A percentile compares a stretch with the other conserved stretches of the same genome.
These are phyloP conservation scores for Conringia planisiliqua DNA, from an alignment of 345 rosid genomes.

Conservation along the genomic window DNA sequence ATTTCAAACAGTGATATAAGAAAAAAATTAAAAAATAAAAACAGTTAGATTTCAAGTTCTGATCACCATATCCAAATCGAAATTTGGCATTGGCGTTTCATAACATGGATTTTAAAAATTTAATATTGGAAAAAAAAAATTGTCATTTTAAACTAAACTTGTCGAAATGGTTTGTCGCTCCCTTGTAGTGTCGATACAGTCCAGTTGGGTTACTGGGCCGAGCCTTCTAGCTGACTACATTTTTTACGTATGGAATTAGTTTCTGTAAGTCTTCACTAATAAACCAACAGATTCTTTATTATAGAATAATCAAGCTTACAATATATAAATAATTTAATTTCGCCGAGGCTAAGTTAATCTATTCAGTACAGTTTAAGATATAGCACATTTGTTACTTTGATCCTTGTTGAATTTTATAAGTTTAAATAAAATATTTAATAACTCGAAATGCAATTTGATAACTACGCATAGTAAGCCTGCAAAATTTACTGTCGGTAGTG, in stretches of 20 bases:
- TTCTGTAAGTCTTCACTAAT: not conserved
- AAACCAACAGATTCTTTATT: not conserved
- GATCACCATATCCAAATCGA: too few relatives aligned
- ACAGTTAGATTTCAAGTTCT: too few relatives aligned
- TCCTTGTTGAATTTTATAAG: not conserved
- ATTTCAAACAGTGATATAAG: too few relatives aligned
- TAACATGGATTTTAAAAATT: not conserved
- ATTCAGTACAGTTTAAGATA: not conserved
- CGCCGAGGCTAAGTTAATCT: not conserved
- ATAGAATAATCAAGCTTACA: too few relatives aligned
- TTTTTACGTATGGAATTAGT: not conserved
- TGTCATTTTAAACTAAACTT: not conserved
- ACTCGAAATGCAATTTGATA: not conserved
- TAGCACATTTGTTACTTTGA: not conserved
- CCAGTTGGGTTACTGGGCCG: slow-evolving; percentile 4
- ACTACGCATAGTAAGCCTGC: not conserved
- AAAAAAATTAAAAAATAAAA: too few relatives aligned
- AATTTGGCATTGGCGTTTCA: not conserved
- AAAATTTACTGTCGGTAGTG: slow-evolving; percentile 17
- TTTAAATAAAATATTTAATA: not conserved
- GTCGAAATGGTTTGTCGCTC: too few relatives aligned
- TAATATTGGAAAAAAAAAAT: not conserved
- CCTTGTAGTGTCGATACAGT: not conserved
- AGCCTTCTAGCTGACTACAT: not conserved
- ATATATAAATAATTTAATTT: too few relatives aligned